A percentile compares a stretch with the other conserved stretches of the same genome.
These are phyloP conservation scores for Phytopythium vexans DNA, from an alignment of 352 stramenopile species.

Conservation along the genomic window DNA sequence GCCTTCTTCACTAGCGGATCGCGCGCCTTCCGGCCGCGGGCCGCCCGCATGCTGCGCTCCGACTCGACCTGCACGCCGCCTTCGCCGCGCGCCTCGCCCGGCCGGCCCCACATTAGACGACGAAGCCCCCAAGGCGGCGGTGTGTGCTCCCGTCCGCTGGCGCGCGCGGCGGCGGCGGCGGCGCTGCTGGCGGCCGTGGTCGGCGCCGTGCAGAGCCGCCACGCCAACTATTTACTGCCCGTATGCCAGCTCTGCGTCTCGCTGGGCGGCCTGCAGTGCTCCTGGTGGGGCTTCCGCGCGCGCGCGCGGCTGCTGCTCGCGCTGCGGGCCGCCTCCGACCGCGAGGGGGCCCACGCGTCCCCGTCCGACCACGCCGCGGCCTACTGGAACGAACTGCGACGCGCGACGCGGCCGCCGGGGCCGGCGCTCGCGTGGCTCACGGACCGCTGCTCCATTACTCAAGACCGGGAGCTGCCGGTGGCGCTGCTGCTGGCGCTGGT, in stretches of 20 bases:
- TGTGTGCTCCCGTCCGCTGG: not conserved
- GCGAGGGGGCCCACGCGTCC: not conserved
- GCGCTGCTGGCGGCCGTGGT: slow-evolving; percentile 31
- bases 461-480: not conserved
- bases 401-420: not conserved
- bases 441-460: not conserved
- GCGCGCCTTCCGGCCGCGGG: slow-evolving; percentile 13
- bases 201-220: slow-evolving; percentile 30
- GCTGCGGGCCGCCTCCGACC: slow-evolving; percentile 14
- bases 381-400: not conserved
- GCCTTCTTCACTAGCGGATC: no score
- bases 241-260: slow-evolving; percentile 29
- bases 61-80: slow-evolving; percentile 11
- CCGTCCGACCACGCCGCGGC: not conserved
- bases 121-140: not conserved
- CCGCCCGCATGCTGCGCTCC: slow-evolving; percentile 13
- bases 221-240: slow-evolving; percentile 33
- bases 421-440: slow-evolving; percentile 3
- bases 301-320: slow-evolving; percentile 49
- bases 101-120: no score
- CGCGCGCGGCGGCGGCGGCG: slow-evolving; percentile 8
- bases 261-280: slow-evolving; percentile 41
- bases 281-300: slow-evolving; percentile 64
- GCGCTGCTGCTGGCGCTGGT: slow-evolving; percentile 1
- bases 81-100: slow-evolving; percentile 1